Percentiles rank a stretch among this genome's conserved stretches.
Evolutionary conservation across 208 protist species (phyloP).

Genomic region (Entamoeba histolytica): DNA sequence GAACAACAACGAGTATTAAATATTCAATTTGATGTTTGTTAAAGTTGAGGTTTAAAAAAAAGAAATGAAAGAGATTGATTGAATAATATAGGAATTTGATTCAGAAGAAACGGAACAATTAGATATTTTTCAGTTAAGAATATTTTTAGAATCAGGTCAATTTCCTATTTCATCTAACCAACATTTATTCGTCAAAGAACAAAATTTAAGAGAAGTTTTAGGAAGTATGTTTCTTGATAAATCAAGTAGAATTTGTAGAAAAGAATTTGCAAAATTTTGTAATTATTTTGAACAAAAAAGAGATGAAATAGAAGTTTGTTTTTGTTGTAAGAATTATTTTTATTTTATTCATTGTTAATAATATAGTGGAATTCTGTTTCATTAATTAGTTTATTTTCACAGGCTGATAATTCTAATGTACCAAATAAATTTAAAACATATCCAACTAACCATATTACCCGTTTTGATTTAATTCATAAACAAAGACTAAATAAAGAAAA

Average conservation of each 20-base stretch:
- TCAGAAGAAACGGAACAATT: not conserved
- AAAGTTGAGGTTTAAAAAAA: too few relatives aligned
- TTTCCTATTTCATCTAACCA: not conserved
- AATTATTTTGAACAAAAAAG: not conserved
- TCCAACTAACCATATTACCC: not conserved
- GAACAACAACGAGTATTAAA: not conserved
- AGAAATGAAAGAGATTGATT: not conserved
- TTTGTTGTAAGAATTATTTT: not conserved
- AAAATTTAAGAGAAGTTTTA: not conserved
- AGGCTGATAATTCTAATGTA: not conserved
- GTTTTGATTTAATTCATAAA: not conserved
- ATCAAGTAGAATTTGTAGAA: not conserved
- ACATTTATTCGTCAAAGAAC: not conserved
- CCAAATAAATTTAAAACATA: not conserved
- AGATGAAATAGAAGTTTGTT: not conserved
- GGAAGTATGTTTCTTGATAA: not conserved
- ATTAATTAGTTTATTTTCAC: not conserved
- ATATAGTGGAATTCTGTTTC: not conserved
- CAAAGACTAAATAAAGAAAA: not conserved
- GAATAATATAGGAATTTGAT: not conserved
- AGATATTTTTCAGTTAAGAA: not conserved
- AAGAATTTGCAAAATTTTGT: not conserved
- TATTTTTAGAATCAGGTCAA: not conserved
- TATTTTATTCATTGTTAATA: too few relatives aligned
- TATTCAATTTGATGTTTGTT: not conserved